These are phyloP conservation scores for Saksenaea oblongispora DNA, from an alignment of 371 early-diverging fungal species.

Conservation along the genomic window DNA sequence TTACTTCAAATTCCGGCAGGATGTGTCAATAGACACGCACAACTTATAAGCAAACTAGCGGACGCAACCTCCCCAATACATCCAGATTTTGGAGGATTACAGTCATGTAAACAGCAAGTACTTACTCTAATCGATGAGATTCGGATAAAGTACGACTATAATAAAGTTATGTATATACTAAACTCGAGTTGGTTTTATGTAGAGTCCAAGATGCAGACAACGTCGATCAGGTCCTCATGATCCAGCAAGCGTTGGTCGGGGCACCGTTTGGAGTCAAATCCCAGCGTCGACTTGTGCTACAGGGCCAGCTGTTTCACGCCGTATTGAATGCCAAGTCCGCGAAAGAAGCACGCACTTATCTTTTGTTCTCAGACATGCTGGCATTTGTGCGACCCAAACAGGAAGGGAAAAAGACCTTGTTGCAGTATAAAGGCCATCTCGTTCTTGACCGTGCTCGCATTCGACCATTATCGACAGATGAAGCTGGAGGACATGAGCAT, in stretches of 20 bases:
- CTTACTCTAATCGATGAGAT: conserved; percentile 28
- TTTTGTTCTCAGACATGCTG: conserved; percentile 33
- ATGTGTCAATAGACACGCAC: conserved; percentile 30
- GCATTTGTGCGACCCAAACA: conserved; percentile 29
- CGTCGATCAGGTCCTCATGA: conserved; percentile 39
- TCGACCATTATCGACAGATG: conserved; percentile 6
- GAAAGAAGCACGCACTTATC: conserved; percentile 21
- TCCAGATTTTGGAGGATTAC: conserved; percentile 42
- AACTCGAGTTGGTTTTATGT: not conserved
- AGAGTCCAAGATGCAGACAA: conserved; percentile 37
- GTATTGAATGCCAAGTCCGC: not conserved
- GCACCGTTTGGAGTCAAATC: conserved; percentile 39
- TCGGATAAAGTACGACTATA: conserved; percentile 17
- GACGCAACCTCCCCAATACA: conserved; percentile 44
- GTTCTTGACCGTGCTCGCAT: conserved; percentile 27
- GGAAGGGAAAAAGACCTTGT: conserved; percentile 17
- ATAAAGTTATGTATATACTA: conserved; percentile 16
- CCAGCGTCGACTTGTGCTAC: conserved; percentile 33
- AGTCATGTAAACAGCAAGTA: conserved; percentile 30
- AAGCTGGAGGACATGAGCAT: conserved; percentile 11
- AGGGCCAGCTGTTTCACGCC: conserved; percentile 17
- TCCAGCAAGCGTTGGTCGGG: conserved; percentile 30
- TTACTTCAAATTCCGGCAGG: conserved; percentile 35
- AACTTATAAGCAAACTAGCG: conserved; percentile 29
- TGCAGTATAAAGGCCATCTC: conserved; percentile 28